Percentiles rank a stretch among this genome's conserved stretches.
These are phyloP conservation scores for Mortierella sp. DNA, from an alignment of 371 early-diverging fungal species.

Conservation along the genomic window DNA sequence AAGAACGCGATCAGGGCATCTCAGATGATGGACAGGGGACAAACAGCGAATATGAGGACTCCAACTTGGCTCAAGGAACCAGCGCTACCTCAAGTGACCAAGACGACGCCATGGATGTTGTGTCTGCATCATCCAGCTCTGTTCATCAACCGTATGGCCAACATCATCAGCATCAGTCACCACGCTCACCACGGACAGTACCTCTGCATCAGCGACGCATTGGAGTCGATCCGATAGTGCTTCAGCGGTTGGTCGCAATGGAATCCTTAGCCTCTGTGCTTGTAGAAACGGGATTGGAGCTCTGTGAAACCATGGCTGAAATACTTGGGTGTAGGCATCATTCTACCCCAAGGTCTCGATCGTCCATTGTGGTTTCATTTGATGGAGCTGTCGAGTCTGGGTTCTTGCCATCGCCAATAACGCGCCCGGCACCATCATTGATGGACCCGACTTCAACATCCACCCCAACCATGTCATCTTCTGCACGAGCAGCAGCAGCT, in stretches of 20 bases:
- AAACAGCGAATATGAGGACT: conserved; percentile 7
- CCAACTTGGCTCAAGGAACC: conserved; percentile 4
- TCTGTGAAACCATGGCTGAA: conserved; percentile 47
- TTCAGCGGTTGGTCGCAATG: conserved; percentile 33
- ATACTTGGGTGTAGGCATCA: conserved; percentile 22
- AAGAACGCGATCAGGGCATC: conserved; percentile 3
- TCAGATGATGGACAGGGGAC: neutral
- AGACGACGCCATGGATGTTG: conserved; percentile 40
- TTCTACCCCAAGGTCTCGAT: neutral
- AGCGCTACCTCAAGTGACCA: conserved; percentile 42
- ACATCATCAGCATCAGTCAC: conserved; percentile 14
- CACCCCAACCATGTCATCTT: no score
- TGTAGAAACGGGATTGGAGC: conserved; percentile 45
- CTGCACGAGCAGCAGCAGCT: no score
- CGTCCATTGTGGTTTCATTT: neutral
- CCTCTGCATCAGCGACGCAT: conserved; percentile 15
- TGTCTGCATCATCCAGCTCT: conserved; percentile 14
- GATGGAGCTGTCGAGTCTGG: neutral
- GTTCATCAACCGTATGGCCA: conserved; percentile 2
- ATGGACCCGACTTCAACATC: no score
- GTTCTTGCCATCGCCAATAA: neutral
- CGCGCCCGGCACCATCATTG: no score
- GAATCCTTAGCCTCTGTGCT: conserved; percentile 36
- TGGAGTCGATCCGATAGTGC: conserved; percentile 11
- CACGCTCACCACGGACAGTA: conserved; percentile 2